Base-by-base conservation (phyloP, 306 rosid genomes). In the Inga laurina region DNA sequence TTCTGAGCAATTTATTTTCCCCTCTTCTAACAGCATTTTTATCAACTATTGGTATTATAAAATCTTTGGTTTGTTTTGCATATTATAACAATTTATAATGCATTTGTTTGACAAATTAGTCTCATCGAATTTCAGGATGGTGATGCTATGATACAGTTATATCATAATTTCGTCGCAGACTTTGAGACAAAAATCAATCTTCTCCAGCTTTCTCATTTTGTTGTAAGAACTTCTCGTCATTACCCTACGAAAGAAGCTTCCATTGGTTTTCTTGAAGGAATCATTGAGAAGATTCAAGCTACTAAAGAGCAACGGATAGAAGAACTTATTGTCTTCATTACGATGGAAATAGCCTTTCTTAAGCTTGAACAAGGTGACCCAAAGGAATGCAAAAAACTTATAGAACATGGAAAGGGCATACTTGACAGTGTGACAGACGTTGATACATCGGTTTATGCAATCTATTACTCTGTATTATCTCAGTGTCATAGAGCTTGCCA, bases 371-470 rank as follows among this genome's bases (percentile, higher is more conserved):
- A 91, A 83, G 91, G 97, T 32, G 90, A 91, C 78, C 97, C 88
- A 54, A 97, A 90, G 79, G 98, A 94, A 83, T 90, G 95, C 90
- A 97, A 97, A 88, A 97, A 90, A 56, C 95, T 92, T 68, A 81
- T 97, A 7, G 99, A 97, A 56, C 97, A 97, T 88, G 99, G 97
- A 80, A 94, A 94, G 91, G 89, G 85, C 70, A 88, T 95, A 21
- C 90, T 94, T 35, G 99, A 94, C 89, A 91, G 97, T 86, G 92
- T 97, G 99, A 97, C 98, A 67, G 99, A 97, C 80, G 94, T 97
- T 72, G 97, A 97, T 88, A 95, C 99, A 46, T 90, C 98, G 65
- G 97, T 97, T 0, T 92, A 94, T 83, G 97, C 99, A 51, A 92
- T 83, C 88, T 91, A 88, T 85, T 94, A 91, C 86, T 97, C 97